Conservation (phyloP, 106 monocot species). For the Allium sativum region DNA sequence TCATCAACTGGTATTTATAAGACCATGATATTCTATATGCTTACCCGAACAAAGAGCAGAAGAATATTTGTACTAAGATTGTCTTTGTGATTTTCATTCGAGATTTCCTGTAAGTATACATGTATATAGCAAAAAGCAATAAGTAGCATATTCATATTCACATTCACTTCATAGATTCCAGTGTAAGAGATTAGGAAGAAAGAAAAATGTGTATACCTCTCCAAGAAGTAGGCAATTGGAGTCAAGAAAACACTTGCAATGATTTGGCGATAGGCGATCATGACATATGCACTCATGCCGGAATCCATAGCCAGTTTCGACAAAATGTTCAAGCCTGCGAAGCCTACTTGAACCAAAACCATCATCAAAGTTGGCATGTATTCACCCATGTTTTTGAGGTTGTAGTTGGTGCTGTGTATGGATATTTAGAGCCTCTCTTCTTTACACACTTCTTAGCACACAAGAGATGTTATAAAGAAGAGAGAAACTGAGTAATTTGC, state of each 20-base stretch:
- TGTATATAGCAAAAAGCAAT: neutral
- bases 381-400: neutral
- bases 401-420: neutral
- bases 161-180: neutral
- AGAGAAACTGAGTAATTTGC: neutral
- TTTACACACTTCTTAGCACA: neutral
- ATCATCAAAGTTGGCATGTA: constrained; percentile 39
- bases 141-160: neutral
- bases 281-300: constrained; percentile 79
- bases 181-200: neutral
- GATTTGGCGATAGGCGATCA: constrained; percentile 74
- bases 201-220: constrained; percentile 28
- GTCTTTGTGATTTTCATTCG: constrained; percentile 23
- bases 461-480: neutral
- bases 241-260: constrained; percentile 47
- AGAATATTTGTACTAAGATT: constrained; percentile 57
- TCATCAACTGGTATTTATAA: no score
- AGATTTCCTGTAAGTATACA: constrained; percentile 34
- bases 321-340: constrained; percentile 65
- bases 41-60: constrained; percentile 75
- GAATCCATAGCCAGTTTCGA: constrained; percentile 76
- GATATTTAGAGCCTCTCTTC: neutral
- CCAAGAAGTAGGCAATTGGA: constrained; percentile 56
- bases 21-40: neutral
- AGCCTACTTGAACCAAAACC: constrained; percentile 68